A percentile compares a stretch with the other conserved stretches of the same genome.
These are phyloP conservation scores for Neurospora sublineolata DNA, from an alignment of 495 filamentous ascomycete species.

Conservation along the genomic window DNA sequence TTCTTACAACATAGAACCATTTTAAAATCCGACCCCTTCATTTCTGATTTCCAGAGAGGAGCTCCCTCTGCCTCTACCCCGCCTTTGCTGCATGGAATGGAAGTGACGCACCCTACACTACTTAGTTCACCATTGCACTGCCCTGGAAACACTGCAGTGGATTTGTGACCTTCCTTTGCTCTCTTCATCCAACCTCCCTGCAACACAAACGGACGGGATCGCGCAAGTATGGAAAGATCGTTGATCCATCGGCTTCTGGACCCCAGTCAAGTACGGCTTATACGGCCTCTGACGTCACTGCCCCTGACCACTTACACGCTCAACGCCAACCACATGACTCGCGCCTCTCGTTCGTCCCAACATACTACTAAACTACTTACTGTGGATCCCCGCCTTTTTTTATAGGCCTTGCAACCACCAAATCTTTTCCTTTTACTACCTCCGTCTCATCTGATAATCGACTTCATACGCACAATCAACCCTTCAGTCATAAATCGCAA, in stretches of 20 bases:
- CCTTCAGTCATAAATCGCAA: background rate
- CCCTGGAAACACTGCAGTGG: background rate
- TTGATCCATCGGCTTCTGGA: background rate
- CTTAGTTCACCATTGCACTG: background rate
- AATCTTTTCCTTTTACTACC: no score
- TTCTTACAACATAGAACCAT: background rate
- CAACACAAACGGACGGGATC: background rate
- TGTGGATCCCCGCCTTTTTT: no score
- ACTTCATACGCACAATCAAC: background rate
- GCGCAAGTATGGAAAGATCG: background rate
- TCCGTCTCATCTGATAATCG: background rate
- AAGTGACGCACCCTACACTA: background rate
- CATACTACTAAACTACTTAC: background rate
- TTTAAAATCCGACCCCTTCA: background rate
- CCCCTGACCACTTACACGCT: background rate
- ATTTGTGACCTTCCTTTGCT: background rate
- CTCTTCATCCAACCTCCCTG: background rate
- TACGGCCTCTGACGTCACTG: background rate
- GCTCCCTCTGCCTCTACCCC: background rate
- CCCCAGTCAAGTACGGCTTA: background rate
- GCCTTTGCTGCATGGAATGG: background rate
- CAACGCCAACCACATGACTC: background rate
- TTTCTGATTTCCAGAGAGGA: background rate
- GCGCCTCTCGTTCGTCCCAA: background rate
- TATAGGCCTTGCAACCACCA: no score